Percentiles rank a stretch among this genome's conserved stretches.
These are phyloP conservation scores for Straminergon stramineum DNA, from an alignment of 225 moss, liverwort and hornwort genomes.

Conservation along the genomic window DNA sequence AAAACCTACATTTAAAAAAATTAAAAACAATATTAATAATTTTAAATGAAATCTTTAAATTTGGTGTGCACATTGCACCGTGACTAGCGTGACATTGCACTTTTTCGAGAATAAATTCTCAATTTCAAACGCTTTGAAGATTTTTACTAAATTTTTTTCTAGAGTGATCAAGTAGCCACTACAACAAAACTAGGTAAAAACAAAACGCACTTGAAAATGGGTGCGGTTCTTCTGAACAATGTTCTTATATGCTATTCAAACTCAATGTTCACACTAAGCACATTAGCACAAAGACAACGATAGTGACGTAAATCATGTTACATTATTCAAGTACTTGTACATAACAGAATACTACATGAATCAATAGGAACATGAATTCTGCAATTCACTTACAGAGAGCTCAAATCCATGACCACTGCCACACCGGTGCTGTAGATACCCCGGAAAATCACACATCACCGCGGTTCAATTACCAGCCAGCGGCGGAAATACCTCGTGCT, in stretches of 20 bases:
- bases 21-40: neutral
- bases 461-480: neutral
- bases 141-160: neutral
- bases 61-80: too few species aligned
- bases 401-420: neutral
- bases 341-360: neutral
- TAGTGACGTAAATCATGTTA: neutral
- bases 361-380: neutral
- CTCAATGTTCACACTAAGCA: neutral
- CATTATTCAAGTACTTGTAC: neutral
- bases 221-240: too few species aligned
- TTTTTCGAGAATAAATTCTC: too few species aligned
- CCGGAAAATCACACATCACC: neutral
- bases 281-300: neutral
- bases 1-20: neutral
- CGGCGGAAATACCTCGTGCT: neutral
- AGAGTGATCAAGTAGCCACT: neutral
- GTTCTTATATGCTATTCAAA: neutral
- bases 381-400: neutral
- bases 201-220: too few species aligned
- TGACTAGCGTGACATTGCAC: too few species aligned
- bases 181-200: too few species aligned
- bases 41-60: neutral
- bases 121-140: neutral
- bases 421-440: neutral